phyloP scores from a whole-genome alignment of 352 stramenopile species.

The Phytophthora sp. region DNA sequence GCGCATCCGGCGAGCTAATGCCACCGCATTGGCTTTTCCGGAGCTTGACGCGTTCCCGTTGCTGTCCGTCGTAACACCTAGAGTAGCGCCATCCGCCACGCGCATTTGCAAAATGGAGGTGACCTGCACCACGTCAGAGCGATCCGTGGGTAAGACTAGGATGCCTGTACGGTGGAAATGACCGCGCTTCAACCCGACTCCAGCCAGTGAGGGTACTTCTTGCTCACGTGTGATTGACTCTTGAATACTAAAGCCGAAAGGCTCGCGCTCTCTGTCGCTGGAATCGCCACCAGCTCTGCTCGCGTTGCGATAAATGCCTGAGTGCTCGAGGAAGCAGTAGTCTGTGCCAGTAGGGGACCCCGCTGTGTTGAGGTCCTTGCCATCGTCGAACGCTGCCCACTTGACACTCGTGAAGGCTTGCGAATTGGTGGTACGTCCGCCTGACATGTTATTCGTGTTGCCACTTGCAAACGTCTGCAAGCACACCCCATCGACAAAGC shows the following conservation, averaged over 20 bases:
- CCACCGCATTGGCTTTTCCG: slow-evolving; percentile 12
- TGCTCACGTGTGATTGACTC: slow-evolving; percentile 66
- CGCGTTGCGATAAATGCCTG: slow-evolving; percentile 47
- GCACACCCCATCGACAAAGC: slow-evolving; percentile 67
- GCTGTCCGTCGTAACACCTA: slow-evolving; percentile 28
- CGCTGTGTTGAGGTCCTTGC: slow-evolving; percentile 33
- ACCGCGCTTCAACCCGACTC: slow-evolving; percentile 57
- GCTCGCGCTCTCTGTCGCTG: slow-evolving; percentile 16
- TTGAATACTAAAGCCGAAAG: slow-evolving; percentile 71
- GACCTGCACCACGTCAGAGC: slow-evolving; percentile 65
- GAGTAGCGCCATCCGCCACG: slow-evolving; percentile 27
- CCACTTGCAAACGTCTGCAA: slow-evolving; percentile 54
- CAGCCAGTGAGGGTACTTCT: slow-evolving; percentile 65
- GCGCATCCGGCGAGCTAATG: slow-evolving; percentile 47
- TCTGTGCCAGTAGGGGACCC: slow-evolving; percentile 50
- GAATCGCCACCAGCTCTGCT: neutral
- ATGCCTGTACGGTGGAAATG: slow-evolving; percentile 69
- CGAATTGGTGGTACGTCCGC: slow-evolving; percentile 18
- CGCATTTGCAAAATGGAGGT: slow-evolving; percentile 69
- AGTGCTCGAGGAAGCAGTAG: slow-evolving; percentile 85
- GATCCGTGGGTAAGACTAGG: slow-evolving; percentile 64
- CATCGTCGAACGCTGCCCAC: slow-evolving; percentile 74
- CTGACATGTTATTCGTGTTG: neutral
- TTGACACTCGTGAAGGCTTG: slow-evolving; percentile 76
- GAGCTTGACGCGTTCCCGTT: slow-evolving; percentile 6